These are phyloP conservation scores for Pulveroboletus sp. DNA, from an alignment of 768 basidiomycete genomes.

Conservation along the genomic window DNA sequence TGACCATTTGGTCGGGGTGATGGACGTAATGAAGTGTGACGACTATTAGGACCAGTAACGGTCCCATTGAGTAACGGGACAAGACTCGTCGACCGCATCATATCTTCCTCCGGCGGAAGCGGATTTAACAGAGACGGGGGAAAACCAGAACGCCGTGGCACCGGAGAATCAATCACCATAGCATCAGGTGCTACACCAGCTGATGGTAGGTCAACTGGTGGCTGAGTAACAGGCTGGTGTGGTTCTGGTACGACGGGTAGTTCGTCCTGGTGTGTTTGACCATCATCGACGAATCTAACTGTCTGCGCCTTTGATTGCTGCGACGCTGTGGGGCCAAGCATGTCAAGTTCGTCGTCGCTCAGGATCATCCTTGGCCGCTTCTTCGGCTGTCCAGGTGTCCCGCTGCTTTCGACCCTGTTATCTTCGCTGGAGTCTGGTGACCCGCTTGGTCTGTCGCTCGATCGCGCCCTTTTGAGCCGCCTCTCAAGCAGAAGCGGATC, in stretches of 20 bases:
- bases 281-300: constrained; percentile 52
- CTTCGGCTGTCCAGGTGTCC: constrained; percentile 45
- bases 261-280: constrained; percentile 14
- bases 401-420: constrained; percentile 39
- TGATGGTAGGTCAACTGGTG: neutral
- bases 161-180: constrained; percentile 39
- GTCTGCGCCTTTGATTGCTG: constrained; percentile 33
- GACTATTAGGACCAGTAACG: constrained; percentile 1
- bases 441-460: constrained; percentile 52
- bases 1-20: constrained; percentile 11
- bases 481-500: constrained; percentile 77
- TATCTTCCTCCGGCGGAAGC: constrained; percentile 32
- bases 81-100: constrained; percentile 22
- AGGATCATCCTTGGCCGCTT: constrained; percentile 45
- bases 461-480: constrained; percentile 67
- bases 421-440: constrained; percentile 47
- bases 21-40: neutral
- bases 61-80: constrained; percentile 25
- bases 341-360: constrained; percentile 48
- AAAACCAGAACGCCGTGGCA: constrained; percentile 42
- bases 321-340: constrained; percentile 27
- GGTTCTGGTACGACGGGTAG: constrained; percentile 13
- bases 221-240: neutral
- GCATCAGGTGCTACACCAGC: constrained; percentile 7
- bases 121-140: constrained; percentile 56